phyloP scores from a whole-genome alignment of 176 grass and related monocot species.

The Elaeis guineensis region DNA sequence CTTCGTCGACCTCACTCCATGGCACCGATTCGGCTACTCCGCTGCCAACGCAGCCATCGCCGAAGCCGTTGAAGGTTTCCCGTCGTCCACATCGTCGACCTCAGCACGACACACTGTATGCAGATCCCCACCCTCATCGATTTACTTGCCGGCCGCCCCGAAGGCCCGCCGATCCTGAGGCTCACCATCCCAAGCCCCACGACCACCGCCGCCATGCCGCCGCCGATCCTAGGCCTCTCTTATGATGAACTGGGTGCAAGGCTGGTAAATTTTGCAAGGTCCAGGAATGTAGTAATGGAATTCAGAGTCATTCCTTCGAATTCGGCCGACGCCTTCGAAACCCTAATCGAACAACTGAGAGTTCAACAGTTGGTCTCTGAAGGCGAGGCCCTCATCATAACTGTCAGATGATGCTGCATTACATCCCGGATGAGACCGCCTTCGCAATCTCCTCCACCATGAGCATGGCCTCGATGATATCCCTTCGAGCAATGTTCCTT shows the following conservation, averaged over 20 bases:
- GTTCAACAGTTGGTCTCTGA: conserved; percentile 70
- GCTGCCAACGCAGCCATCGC: conserved; percentile 75
- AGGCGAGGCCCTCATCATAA: conserved; percentile 67
- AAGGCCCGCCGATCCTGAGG: conserved; percentile 63
- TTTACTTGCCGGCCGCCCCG: conserved; percentile 58
- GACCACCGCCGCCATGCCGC: conserved; percentile 1
- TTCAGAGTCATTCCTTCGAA: conserved; percentile 54
- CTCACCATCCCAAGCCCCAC: conserved; percentile 49
- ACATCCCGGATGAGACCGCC: conserved; percentile 79
- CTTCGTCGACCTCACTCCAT: conserved; percentile 95
- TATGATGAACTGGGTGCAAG: conserved; percentile 75
- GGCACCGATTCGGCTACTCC: conserved; percentile 89
- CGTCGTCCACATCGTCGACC: conserved; percentile 73
- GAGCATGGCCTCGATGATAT: conserved; percentile 19
- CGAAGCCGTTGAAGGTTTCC: conserved; percentile 71
- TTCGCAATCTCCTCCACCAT: conserved; percentile 28
- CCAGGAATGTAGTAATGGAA: conserved; percentile 70
- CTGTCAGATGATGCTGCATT: conserved; percentile 93
- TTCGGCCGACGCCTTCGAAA: conserved; percentile 48
- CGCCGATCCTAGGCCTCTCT: conserved; percentile 61
- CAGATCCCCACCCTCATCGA: conserved; percentile 99
- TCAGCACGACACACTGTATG: conserved; percentile 96
- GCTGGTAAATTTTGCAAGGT: conserved; percentile 63
- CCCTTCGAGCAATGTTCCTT: conserved; percentile 72
- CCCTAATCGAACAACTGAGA: conserved; percentile 62